Base-by-base conservation (phyloP, 345 rosid species). In the Cardiospermum halicacabum region DNA sequence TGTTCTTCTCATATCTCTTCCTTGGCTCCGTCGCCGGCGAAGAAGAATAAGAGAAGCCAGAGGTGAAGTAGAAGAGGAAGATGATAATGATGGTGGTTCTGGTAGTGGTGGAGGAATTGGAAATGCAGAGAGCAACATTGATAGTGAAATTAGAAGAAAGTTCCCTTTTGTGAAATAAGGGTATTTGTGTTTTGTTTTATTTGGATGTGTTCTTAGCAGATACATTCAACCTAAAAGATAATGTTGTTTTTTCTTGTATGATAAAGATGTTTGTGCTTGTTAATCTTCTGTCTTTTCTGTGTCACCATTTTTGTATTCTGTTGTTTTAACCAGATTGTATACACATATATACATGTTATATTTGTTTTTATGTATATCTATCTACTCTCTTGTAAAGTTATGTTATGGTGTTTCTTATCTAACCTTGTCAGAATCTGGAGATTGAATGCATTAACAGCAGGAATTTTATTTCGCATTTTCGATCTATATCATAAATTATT, bases 1-100 rank as follows among this genome's bases (percentile, higher is more conserved):
- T 60, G 21, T 77, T 15, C 61, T 74, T 27, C 26, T 85, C 21
- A 47, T 80, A 0, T 49, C 79, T 31, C 53, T 77, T 56, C 84
- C 84, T 64, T 76, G 75, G 59, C 71, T 82, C 59, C 82, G 68
- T 50, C 77, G 68, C 37, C 65, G 68, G 32, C 65, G 61, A 1
- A 70, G 68, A 71, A 48, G 32, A 43, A 50, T 10, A 25, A 45
- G 10, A 28, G 34, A 8, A 53, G 43, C 1, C n/a, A 8, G 47
- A 34, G 21, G 25, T 54, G 45, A 26, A 10, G 25, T 21, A n/a
- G 42, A 2, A 43, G 54, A 48, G 0, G 57, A 24, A 42, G 67
- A 16, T 42, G 62, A 45, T 39, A 37, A 43, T 5, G 43, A 8
- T 3, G 43, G 12, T 39, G 43, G 43, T 39, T 0, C 3, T 3